Base-by-base conservation (phyloP, 176 grass and related monocot genomes). In the Aegilops longissima region DNA sequence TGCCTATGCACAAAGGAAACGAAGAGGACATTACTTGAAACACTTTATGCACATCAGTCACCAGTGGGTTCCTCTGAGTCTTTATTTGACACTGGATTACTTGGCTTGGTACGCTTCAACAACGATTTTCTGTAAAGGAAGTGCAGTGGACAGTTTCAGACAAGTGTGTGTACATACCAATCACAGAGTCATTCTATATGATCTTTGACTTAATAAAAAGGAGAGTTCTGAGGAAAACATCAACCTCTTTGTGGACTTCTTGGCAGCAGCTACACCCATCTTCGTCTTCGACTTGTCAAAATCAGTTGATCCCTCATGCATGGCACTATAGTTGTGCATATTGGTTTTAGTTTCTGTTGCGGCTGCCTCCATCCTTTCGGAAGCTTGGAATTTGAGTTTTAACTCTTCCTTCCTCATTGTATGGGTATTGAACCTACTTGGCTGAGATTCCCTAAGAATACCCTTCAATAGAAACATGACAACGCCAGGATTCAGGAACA, bases 391-490 rank as follows among this genome's bases (percentile, higher is more conserved):
- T 18, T 56, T 54, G 17, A 40, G 70, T 64, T 67, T 75, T 4
- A 54, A 54, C 61, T 75, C 59, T 76, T 45, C 82, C 38, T 74
- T 66, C 36, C 42, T 66, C 59, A 30, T 38, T 0, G 3, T 75
- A 76, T 2, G 12, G 71, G 18, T 12, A 82, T n/a, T 66, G 31
- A 51, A 87, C 16, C 61, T 72, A 76, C 73, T 76, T 82, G 61
- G 6, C 80, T 67, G 30, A 66, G 25, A 47, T 59, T 42, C 45
- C 18, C 10, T 42, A 69, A 68, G 75, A 58, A 49, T 23, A 68
- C 61, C 71, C 79, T 88, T 49, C 70, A 82, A 77, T 16, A 80
- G 42, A 75, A 87, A 72, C 85, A 87, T 65, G 40, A 6, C 40
- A 79, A 75, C 42, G 38, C 29, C 59, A 66, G 17, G 4, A 31